Evolutionary conservation across 2,329 filamentous ascomycete species (phyloP).

Genomic region (Ascochyta fabae): DNA sequence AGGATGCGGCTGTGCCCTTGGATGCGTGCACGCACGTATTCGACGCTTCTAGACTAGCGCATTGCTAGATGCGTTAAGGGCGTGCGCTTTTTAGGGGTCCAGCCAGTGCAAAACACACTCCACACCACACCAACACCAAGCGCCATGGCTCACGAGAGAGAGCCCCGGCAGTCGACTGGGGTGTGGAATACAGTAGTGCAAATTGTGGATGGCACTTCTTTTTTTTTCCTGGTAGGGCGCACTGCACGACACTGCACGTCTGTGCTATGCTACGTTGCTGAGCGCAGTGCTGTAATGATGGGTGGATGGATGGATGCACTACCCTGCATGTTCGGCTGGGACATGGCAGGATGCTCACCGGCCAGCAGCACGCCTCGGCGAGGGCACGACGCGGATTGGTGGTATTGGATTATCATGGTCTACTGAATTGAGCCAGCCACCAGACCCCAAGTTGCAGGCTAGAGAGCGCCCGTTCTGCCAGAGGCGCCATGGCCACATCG

Average conservation of each 20-base stretch:
- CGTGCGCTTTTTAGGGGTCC: slow-evolving; percentile 7
- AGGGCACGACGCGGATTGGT: slow-evolving; percentile 13
- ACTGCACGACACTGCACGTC: too few relatives aligned
- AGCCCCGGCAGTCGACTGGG: neutral
- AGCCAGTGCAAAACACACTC: neutral
- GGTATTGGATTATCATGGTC: slow-evolving; percentile 1
- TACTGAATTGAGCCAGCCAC: slow-evolving; percentile 16
- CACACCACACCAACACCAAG: slow-evolving; percentile 1
- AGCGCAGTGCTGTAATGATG: too few relatives aligned
- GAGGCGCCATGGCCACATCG: slow-evolving; percentile 1
- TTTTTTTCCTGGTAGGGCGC: too few relatives aligned
- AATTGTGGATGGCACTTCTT: neutral
- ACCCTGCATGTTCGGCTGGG: neutral
- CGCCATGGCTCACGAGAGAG: slow-evolving; percentile 1
- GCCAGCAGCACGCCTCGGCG: neutral
- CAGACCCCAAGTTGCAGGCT: slow-evolving; percentile 3
- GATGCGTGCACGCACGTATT: slow-evolving; percentile 6
- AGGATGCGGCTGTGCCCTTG: slow-evolving; percentile 14
- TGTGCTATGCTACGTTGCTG: too few relatives aligned
- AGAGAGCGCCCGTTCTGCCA: neutral
- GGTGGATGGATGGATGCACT: too few relatives aligned
- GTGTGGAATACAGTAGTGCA: neutral
- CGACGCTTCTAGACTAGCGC: slow-evolving; percentile 8
- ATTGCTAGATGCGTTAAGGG: neutral
- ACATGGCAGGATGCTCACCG: neutral